Conservation (phyloP, 106 monocot species). For the Vanilla planifolia region DNA sequence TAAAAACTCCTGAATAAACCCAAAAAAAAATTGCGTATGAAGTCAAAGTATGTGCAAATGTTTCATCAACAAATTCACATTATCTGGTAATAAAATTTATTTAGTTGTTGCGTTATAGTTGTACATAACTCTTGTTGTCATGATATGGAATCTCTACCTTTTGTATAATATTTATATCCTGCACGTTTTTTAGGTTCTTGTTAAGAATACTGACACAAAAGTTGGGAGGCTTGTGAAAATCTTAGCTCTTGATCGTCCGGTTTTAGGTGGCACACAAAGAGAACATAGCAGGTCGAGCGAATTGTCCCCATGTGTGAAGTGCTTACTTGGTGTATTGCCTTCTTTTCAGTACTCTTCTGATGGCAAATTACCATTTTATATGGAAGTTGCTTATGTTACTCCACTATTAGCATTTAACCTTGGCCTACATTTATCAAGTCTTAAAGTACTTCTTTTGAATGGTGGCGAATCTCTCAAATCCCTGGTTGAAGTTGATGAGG, state of each 20-base stretch:
- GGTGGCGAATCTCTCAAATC: constrained; percentile 35
- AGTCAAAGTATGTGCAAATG: no score
- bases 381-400: constrained; percentile 52
- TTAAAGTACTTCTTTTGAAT: constrained; percentile 44
- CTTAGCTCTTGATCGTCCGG: constrained; percentile 46
- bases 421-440: constrained; percentile 65
- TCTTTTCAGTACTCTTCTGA: constrained; percentile 26
- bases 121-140: no score
- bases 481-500: constrained; percentile 26
- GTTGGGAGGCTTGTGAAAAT: constrained; percentile 65
- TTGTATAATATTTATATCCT: not conserved
- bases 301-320: constrained; percentile 10
- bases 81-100: no score
- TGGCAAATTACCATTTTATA: constrained; percentile 10
- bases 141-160: no score
- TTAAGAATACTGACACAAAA: constrained; percentile 56
- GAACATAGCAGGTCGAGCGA: constrained; percentile 8
- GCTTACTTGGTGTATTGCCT: constrained; percentile 39
- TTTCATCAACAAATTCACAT: no score
- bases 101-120: no score
- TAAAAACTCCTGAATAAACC: no score
- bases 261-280: not conserved
- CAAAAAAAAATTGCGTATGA: no score
- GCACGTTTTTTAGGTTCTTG: constrained; percentile 45
- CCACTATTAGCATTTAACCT: constrained; percentile 88